phyloP scores from a whole-genome alignment of 2,329 filamentous ascomycete genomes.

The Chaetomiaceae sp. region DNA sequence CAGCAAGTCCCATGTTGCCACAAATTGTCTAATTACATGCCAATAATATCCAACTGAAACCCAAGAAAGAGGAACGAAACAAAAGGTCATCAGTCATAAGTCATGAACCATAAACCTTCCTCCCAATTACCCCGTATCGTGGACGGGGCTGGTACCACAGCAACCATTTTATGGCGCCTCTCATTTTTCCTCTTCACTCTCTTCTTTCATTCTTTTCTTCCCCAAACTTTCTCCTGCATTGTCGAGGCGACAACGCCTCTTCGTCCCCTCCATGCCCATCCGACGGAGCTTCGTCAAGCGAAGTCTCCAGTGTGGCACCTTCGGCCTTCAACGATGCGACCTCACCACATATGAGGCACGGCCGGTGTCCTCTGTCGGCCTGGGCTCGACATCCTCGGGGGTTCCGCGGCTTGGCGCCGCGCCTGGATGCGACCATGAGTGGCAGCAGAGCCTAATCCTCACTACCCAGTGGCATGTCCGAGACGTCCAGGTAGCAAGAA shows the following conservation, averaged over 20 bases:
- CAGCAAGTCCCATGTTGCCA: slow-evolving; percentile 7
- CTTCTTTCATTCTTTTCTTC: not conserved
- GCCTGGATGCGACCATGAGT: slow-evolving; percentile 3
- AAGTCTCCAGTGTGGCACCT: slow-evolving; percentile 1
- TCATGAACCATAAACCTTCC: slow-evolving; percentile 13
- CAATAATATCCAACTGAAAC: slow-evolving; percentile 5
- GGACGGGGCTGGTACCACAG: slow-evolving; percentile 5
- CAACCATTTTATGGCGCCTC: slow-evolving; percentile 7
- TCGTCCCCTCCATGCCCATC: not conserved
- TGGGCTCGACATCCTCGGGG: not conserved
- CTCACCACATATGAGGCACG: not conserved
- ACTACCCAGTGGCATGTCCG: slow-evolving; percentile 3
- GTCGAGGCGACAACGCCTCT: not conserved
- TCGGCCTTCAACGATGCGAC: not conserved
- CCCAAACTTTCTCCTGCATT: not conserved
- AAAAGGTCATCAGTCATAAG: slow-evolving; percentile 18
- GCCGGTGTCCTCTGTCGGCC: not conserved
- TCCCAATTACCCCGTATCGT: slow-evolving; percentile 11
- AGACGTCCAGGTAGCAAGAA: not conserved
- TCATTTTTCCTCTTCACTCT: not conserved
- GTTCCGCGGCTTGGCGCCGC: not conserved
- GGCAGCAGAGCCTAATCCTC: not conserved
- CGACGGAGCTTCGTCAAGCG: not conserved
- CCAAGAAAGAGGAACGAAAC: not conserved
- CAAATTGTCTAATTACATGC: slow-evolving; percentile 11